Percentiles rank a stretch among this genome's conserved stretches.
Evolutionary conservation across 2,329 filamentous ascomycete species (phyloP).

Genomic region (Sporothrix pseudoabietina): DNA sequence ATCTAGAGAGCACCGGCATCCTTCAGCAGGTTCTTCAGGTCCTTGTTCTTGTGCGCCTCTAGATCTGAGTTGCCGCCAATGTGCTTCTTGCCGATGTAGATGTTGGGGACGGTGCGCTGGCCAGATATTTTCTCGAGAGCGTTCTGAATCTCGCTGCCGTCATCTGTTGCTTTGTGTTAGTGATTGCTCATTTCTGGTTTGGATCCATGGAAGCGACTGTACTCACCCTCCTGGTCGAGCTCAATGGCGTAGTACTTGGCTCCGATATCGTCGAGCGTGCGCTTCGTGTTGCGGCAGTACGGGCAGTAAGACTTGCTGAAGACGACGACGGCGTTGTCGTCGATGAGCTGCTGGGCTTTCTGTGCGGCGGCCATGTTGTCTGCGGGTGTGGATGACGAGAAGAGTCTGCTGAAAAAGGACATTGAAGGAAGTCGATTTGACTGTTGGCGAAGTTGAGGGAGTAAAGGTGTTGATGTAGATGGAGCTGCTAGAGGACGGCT

Average conservation of each 20-base stretch:
- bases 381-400: slow-evolving; percentile 58
- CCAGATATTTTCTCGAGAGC: slow-evolving; percentile 77
- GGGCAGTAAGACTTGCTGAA: slow-evolving; percentile 98
- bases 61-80: slow-evolving; percentile 96
- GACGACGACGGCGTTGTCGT: slow-evolving; percentile 86
- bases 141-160: slow-evolving; percentile 79
- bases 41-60: slow-evolving; percentile 61
- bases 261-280: slow-evolving; percentile 66
- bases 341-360: slow-evolving; percentile 84
- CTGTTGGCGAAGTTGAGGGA: slow-evolving; percentile 19
- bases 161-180: slow-evolving; percentile 56
- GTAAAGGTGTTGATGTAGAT: slow-evolving; percentile 26
- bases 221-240: slow-evolving; percentile 80
- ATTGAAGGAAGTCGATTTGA: slow-evolving; percentile 42
- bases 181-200: slow-evolving; percentile 32
- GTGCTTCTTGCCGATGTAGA: slow-evolving; percentile 88
- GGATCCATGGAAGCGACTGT: too few relatives aligned
- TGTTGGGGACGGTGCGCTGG: slow-evolving; percentile 92
- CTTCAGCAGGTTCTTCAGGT: slow-evolving; percentile 57
- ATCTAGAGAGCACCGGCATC: slow-evolving; percentile 45
- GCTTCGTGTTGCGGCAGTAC: slow-evolving; percentile 82
- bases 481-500: slow-evolving; percentile 21
- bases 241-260: slow-evolving; percentile 72
- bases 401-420: slow-evolving; percentile 74
- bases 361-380: slow-evolving; percentile 80